phyloP scores from a whole-genome alignment of 345 rosid species.

The Rhodomyrtus tomentosa region DNA sequence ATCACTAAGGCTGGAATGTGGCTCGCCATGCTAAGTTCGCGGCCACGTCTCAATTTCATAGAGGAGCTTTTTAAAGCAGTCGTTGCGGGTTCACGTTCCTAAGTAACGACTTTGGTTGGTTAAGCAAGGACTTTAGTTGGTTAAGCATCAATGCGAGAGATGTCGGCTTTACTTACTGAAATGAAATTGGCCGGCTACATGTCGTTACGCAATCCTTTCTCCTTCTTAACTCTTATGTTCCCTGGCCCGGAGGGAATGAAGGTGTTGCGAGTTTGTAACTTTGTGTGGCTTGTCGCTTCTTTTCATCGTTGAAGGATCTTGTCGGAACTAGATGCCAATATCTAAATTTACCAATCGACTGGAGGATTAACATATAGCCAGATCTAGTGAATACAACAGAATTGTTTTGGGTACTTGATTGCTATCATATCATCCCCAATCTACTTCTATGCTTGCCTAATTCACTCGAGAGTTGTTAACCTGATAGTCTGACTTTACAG shows the following conservation, averaged over 20 bases:
- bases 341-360: background rate
- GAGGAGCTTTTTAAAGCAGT: background rate
- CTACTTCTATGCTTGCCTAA: too few relatives aligned
- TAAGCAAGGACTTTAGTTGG: background rate
- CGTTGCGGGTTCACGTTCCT: background rate
- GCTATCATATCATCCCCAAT: too few relatives aligned
- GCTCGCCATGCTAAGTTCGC: background rate
- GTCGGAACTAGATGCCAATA: background rate
- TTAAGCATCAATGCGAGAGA: background rate
- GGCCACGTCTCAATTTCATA: background rate
- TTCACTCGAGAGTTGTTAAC: too few relatives aligned
- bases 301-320: background rate
- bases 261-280: background rate
- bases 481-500: too few relatives aligned
- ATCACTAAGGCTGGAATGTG: background rate
- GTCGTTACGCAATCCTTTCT: background rate
- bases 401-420: too few relatives aligned
- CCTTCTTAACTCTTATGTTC: background rate
- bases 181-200: background rate
- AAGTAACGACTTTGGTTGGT: background rate
- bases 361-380: background rate
- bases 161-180: background rate
- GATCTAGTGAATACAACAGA: background rate
- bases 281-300: background rate
- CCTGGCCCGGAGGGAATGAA: background rate